Conservation (phyloP, 192 early-diverging fungal species). For the Mycoemilia scoparia region DNA sequence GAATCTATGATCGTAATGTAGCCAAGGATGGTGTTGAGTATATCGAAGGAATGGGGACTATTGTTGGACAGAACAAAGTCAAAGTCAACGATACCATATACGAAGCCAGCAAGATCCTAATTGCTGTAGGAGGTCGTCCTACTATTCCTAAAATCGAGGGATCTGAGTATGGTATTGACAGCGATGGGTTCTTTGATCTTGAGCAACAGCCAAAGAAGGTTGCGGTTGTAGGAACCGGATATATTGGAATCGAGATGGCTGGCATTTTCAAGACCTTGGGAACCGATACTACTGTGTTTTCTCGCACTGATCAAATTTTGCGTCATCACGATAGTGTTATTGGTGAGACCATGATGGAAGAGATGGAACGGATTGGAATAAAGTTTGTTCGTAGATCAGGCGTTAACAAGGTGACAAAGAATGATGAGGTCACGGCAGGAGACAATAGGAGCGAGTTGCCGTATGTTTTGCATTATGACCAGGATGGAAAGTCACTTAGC, state of each 20-base stretch:
- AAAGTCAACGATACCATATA: conserved; percentile 36
- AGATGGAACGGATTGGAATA: conserved; percentile 60
- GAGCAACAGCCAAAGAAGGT: conserved; percentile 80
- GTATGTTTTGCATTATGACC: conserved; percentile 16
- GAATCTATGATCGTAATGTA: conserved; percentile 88
- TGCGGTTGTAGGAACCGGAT: conserved; percentile 76
- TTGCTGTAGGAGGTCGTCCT: conserved; percentile 68
- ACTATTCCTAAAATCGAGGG: conserved; percentile 66
- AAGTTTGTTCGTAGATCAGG: conserved; percentile 51
- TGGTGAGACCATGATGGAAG: conserved; percentile 54
- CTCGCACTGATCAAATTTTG: conserved; percentile 70
- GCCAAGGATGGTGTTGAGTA: conserved; percentile 69
- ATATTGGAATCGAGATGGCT: conserved; percentile 93
- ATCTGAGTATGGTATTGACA: conserved; percentile 71
- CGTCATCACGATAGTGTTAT: conserved; percentile 74
- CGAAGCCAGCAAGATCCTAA: conserved; percentile 69
- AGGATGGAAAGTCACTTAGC: conserved; percentile 6
- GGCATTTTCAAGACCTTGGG: conserved; percentile 87
- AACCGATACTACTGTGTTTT: conserved; percentile 62
- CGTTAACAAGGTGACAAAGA: conserved; percentile 43
- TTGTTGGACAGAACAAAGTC: conserved; percentile 56
- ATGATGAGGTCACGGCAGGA: conserved; percentile 27
- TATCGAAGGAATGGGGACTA: conserved; percentile 68
- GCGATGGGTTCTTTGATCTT: conserved; percentile 92
- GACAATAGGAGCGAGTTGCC: conserved; percentile 30